Evolutionary conservation across 2,329 filamentous ascomycete genomes (phyloP).

Genomic region (Colletotrichum sp.): DNA sequence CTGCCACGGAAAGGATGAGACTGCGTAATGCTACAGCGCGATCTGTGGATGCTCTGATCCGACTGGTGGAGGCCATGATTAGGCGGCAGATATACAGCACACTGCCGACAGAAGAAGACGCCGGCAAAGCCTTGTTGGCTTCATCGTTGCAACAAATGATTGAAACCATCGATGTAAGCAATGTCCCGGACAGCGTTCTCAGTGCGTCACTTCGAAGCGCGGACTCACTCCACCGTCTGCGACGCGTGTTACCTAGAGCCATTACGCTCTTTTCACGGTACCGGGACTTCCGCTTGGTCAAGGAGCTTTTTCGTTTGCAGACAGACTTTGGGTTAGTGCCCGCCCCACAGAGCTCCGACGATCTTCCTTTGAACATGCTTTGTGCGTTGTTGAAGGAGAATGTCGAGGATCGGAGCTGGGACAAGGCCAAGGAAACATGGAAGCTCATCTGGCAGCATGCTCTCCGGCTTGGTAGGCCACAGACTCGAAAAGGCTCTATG

Average conservation of each 20-base stretch:
- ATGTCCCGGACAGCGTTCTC: background rate
- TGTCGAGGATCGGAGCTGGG: slow-evolving; percentile 59
- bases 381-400: slow-evolving; percentile 72
- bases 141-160: slow-evolving; percentile 30
- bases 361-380: slow-evolving; percentile 60
- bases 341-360: slow-evolving; percentile 33
- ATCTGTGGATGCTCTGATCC: slow-evolving; percentile 47
- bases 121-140: slow-evolving; percentile 29
- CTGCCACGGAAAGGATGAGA: slow-evolving; percentile 48
- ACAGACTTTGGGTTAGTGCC: slow-evolving; percentile 31
- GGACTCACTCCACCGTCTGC: slow-evolving; percentile 2
- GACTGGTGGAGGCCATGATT: slow-evolving; percentile 45
- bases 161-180: background rate
- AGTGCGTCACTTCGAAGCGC: background rate
- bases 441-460: slow-evolving; percentile 60
- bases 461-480: slow-evolving; percentile 43
- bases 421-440: slow-evolving; percentile 72
- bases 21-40: slow-evolving; percentile 42
- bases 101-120: slow-evolving; percentile 11
- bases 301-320: slow-evolving; percentile 62
- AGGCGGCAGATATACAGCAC: slow-evolving; percentile 19
- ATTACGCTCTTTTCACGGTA: slow-evolving; percentile 38
- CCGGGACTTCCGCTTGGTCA: slow-evolving; percentile 56
- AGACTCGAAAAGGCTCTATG: slow-evolving; percentile 23
- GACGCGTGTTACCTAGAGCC: slow-evolving; percentile 23